phyloP scores from a whole-genome alignment of 2,329 filamentous ascomycete genomes.

The Diplodia seriata region DNA sequence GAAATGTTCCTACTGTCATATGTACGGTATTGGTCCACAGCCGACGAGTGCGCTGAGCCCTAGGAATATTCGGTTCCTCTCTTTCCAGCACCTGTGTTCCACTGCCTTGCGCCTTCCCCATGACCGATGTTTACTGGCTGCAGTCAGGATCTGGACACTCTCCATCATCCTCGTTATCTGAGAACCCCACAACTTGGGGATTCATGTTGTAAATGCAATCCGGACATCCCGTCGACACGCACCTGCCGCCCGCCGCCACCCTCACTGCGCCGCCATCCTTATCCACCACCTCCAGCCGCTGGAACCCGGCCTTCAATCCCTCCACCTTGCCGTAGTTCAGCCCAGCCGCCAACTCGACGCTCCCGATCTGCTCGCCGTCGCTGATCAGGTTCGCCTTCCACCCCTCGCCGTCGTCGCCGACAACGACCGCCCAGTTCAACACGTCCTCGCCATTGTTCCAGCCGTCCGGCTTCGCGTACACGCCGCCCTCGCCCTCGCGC shows the following conservation, averaged over 20 bases:
- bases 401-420: background rate
- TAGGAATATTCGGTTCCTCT: background rate
- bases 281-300: slow-evolving; percentile 23
- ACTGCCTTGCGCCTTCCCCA: background rate
- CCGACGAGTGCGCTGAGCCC: background rate
- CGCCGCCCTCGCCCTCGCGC: slow-evolving; percentile 11
- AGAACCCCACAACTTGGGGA: slow-evolving; percentile 27
- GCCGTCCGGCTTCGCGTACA: slow-evolving; percentile 20
- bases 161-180: background rate
- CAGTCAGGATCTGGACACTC: slow-evolving; percentile 8
- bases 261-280: background rate
- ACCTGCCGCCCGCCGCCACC: slow-evolving; percentile 4
- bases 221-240: slow-evolving; percentile 18
- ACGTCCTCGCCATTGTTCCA: slow-evolving; percentile 4
- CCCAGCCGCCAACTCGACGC: slow-evolving; percentile 5
- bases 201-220: slow-evolving; percentile 32
- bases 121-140: background rate
- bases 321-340: slow-evolving; percentile 16
- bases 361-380: slow-evolving; percentile 5
- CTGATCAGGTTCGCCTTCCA: slow-evolving; percentile 6
- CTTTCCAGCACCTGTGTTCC: background rate
- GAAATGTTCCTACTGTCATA: background rate
- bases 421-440: slow-evolving; percentile 17
- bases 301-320: slow-evolving; percentile 3
- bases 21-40: background rate